phyloP scores from a whole-genome alignment of 1,284 basidiomycete genomes.

The Singerocomus rubriflavus region DNA sequence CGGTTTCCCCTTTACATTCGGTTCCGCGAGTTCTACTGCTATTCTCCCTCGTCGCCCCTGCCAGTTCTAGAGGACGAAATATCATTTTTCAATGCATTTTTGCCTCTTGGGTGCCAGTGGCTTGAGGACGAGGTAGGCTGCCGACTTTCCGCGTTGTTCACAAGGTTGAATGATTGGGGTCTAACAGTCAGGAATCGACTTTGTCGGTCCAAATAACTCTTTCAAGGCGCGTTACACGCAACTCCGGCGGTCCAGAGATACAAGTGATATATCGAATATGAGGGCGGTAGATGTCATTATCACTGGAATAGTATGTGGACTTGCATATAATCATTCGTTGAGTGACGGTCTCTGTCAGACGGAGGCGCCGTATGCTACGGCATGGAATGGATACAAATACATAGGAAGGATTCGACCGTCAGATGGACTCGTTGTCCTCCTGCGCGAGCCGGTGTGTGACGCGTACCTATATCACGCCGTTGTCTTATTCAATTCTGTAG shows the following conservation, averaged over 20 bases:
- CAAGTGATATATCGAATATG: constrained; percentile 13
- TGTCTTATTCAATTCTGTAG: constrained; percentile 14
- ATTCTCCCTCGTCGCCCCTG: constrained; percentile 28
- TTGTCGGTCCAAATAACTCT: constrained; percentile 36
- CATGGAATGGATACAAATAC: constrained; percentile 44
- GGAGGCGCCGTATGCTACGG: constrained; percentile 41
- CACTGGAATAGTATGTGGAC: constrained; percentile 44
- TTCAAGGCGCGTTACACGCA: constrained; percentile 37
- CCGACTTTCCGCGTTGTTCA: not conserved
- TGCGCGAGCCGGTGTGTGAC: constrained; percentile 41
- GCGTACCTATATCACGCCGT: not conserved
- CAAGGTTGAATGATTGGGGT: constrained; percentile 5
- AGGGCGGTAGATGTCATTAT: constrained; percentile 44
- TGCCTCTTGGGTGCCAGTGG: constrained; percentile 39
- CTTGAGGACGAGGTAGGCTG: constrained; percentile 36
- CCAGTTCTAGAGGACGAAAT: constrained; percentile 24
- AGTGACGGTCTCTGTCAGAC: constrained; percentile 36
- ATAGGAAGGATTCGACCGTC: constrained; percentile 32
- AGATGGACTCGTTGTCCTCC: constrained; percentile 37
- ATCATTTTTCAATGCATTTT: constrained; percentile 41
- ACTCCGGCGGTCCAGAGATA: constrained; percentile 6
- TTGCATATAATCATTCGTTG: not conserved
- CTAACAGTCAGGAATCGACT: constrained; percentile 41
- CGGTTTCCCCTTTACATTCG: constrained; percentile 44
- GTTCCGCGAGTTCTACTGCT: constrained; percentile 45